Base-by-base conservation (phyloP, 495 filamentous ascomycete genomes). In the Cetradonia linearis region DNA sequence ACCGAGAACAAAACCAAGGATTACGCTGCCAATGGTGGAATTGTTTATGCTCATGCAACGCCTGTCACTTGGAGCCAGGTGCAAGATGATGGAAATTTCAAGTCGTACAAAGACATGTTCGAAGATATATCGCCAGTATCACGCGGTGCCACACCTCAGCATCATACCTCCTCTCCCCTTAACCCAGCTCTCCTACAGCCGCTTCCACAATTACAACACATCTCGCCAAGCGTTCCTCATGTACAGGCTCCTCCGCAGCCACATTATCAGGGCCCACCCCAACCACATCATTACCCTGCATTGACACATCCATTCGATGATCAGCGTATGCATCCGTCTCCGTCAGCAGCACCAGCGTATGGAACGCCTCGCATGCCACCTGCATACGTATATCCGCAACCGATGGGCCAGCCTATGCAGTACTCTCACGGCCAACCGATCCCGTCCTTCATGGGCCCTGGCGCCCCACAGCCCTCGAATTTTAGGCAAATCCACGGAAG, bases 251-350 rank as follows among this genome's bases (percentile, higher is more conserved):
- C 85, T 54, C 78, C 85, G 36, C 81, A 83, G 61, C 81, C 80
- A 23, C 80, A 81, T 4, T 85, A 83, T 67, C 80, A 83, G 68
- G 78, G 85, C 65, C 85, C 88, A 60, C 72, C 72, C 25, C 86
- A 87, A 65, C 83, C 81, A 63, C 79, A 77, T 38, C 85, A 83
- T 58, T 81, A 74, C 16, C 82, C 83, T 33, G 78, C 76, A 34
- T 75, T 76, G 11, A 77, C 83, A 46, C 89, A 83, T 33, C 81
- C 82, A 62, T 81, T 82, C 63, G 88, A 94, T 61, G 87, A 88
- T 59, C 89, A 93, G 68, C 82, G 88, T 56, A 93, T 95, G 88
- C 84, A 86, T 62, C 80, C 91, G 69, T 88, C 88, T 42, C 85
- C 85, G 1, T 89, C 85, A 34, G 84, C 85, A 23, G 86, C 85